These are phyloP conservation scores for Aspergillus transmontanensis DNA, from an alignment of 2,329 filamentous ascomycete species.

Conservation along the genomic window DNA sequence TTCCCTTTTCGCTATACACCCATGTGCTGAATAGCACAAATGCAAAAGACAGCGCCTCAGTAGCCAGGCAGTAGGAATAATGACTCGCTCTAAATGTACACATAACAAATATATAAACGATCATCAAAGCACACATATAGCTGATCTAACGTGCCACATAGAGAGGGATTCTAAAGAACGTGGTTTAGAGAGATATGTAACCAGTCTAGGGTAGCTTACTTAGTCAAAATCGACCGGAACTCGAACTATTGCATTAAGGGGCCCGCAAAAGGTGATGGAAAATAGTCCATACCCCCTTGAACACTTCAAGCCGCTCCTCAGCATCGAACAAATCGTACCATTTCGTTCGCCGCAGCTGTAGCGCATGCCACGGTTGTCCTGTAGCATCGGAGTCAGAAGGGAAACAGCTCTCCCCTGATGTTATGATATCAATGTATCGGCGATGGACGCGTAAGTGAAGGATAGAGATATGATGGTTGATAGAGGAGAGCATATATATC, in stretches of 20 bases:
- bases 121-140: neutral
- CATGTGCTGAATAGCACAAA: neutral
- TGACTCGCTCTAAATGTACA: neutral
- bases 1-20: neutral
- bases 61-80: neutral
- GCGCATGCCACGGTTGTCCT: constrained; percentile 52
- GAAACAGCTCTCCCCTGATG: constrained; percentile 42
- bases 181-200: neutral
- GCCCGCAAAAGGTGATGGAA: constrained; percentile 56
- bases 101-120: neutral
- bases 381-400: constrained; percentile 20
- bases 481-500: constrained; percentile 63
- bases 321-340: constrained; percentile 63
- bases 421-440: constrained; percentile 59
- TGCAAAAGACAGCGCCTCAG: neutral
- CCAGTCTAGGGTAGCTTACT: neutral
- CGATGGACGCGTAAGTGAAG: constrained; percentile 60
- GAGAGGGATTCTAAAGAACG: neutral
- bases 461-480: constrained; percentile 65
- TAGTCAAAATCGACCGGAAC: neutral
- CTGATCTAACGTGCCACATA: neutral
- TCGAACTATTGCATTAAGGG: constrained; percentile 13
- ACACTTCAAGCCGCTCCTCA: constrained; percentile 57
- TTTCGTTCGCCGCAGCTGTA: constrained; percentile 56
- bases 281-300: constrained; percentile 60